phyloP scores from a whole-genome alignment of 2,329 filamentous ascomycete species.

The Fusarium sp. region DNA sequence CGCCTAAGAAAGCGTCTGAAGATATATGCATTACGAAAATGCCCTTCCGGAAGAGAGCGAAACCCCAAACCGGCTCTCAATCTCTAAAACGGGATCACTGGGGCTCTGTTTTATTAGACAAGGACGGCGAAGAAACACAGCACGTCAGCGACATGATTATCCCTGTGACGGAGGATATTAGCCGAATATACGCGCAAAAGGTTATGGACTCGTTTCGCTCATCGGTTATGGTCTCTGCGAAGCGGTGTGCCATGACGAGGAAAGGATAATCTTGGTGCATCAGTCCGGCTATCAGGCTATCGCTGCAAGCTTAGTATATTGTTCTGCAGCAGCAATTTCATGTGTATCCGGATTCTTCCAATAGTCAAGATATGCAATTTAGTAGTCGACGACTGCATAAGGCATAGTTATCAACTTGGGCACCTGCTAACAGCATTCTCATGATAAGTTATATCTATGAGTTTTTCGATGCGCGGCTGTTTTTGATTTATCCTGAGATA shows the following conservation, averaged over 20 bases:
- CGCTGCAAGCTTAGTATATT: background rate
- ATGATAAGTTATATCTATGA: background rate
- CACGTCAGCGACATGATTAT: background rate
- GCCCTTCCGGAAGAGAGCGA: background rate
- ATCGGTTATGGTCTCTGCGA: background rate
- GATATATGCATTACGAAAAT: background rate
- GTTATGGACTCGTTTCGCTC: constrained; percentile 10
- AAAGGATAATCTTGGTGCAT: background rate
- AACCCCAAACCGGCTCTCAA: background rate
- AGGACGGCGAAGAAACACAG: background rate
- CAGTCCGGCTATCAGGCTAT: background rate
- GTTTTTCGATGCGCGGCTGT: background rate
- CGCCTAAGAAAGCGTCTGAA: background rate
- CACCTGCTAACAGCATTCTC: background rate
- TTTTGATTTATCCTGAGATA: background rate
- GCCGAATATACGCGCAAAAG: background rate
- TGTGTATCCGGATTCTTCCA: background rate
- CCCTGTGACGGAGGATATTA: background rate
- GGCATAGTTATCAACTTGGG: background rate
- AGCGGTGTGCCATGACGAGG: background rate
- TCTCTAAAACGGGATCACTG: background rate
- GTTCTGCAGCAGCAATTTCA: background rate
- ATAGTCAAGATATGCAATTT: background rate
- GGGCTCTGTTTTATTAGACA: background rate
- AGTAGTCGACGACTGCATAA: background rate